phyloP scores from a whole-genome alignment of 2,329 filamentous ascomycete genomes.

The Trichothecium roseum region DNA sequence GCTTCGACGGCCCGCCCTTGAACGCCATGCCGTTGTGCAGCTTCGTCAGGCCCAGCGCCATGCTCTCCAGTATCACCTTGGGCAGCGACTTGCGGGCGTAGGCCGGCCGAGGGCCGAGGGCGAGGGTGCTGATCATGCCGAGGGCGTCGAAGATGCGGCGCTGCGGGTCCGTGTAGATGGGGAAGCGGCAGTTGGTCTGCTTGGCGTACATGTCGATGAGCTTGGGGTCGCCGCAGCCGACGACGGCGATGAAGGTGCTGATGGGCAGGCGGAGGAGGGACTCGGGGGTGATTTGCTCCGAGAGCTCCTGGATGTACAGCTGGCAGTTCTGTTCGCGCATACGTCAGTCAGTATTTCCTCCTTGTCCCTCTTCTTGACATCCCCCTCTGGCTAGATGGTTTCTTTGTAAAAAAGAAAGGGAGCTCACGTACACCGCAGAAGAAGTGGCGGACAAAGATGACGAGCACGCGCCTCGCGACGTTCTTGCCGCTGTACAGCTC shows the following conservation, averaged over 20 bases:
- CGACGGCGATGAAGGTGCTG: constrained; percentile 54
- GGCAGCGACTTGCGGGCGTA: constrained; percentile 52
- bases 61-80: constrained; percentile 36
- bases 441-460: constrained; percentile 71
- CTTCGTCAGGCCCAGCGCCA: constrained; percentile 50
- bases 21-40: constrained; percentile 46
- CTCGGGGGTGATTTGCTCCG: constrained; percentile 43
- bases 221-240: constrained; percentile 61
- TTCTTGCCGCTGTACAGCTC: constrained; percentile 49
- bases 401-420: too few species aligned
- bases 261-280: constrained; percentile 38
- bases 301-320: constrained; percentile 57
- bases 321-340: constrained; percentile 59
- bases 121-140: constrained; percentile 56
- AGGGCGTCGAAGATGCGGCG: constrained; percentile 55
- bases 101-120: constrained; percentile 46
- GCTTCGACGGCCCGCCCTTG: constrained; percentile 54
- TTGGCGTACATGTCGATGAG: constrained; percentile 58
- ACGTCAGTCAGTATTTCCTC: background rate
- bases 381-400: too few species aligned
- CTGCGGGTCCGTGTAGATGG: constrained; percentile 69
- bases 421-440: constrained; percentile 65
- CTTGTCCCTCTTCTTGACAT: background rate
- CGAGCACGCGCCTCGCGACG: constrained; percentile 45
- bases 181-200: constrained; percentile 55